These are phyloP conservation scores for Mortierella sp. DNA, from an alignment of 371 early-diverging fungal genomes.

Conservation along the genomic window DNA sequence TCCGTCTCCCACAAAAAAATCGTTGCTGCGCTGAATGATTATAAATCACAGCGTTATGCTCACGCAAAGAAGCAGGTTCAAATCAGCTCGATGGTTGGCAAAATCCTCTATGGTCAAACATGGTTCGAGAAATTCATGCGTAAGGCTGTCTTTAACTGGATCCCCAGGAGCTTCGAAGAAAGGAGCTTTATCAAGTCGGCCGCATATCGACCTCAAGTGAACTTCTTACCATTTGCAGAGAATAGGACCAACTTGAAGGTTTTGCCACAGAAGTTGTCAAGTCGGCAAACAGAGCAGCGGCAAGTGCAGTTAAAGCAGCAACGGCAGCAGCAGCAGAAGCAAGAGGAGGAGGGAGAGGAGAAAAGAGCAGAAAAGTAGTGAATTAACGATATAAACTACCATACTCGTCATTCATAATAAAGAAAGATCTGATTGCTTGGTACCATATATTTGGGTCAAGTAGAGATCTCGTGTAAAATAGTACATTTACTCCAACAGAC, in stretches of 20 bases:
- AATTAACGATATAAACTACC: too few species aligned
- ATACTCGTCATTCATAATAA: too few species aligned
- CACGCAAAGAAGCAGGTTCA: constrained; percentile 28
- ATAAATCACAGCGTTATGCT: constrained; percentile 21
- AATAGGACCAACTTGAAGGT: constrained; percentile 11
- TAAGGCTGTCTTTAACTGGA: constrained; percentile 27
- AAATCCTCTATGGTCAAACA: constrained; percentile 22
- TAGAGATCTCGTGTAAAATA: too few species aligned
- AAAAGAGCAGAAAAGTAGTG: not conserved
- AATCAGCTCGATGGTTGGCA: constrained; percentile 18
- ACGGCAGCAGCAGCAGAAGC: not conserved
- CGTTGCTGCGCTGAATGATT: constrained; percentile 15
- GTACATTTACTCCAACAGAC: too few species aligned
- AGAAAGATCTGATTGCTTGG: too few species aligned
- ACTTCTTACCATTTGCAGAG: constrained; percentile 22
- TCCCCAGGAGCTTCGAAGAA: constrained; percentile 22
- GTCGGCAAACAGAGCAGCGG: constrained; percentile 24
- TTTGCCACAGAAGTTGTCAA: constrained; percentile 26
- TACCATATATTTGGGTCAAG: too few species aligned
- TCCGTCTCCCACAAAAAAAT: constrained; percentile 13
- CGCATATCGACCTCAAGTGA: constrained; percentile 30
- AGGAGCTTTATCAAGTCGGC: constrained; percentile 17
- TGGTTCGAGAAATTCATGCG: constrained; percentile 19
- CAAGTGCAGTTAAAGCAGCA: not conserved
- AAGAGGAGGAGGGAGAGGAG: constrained; percentile 1